Evolutionary conservation across 257 asterid species (phyloP).

Genomic region (Buddleja alternifolia): DNA sequence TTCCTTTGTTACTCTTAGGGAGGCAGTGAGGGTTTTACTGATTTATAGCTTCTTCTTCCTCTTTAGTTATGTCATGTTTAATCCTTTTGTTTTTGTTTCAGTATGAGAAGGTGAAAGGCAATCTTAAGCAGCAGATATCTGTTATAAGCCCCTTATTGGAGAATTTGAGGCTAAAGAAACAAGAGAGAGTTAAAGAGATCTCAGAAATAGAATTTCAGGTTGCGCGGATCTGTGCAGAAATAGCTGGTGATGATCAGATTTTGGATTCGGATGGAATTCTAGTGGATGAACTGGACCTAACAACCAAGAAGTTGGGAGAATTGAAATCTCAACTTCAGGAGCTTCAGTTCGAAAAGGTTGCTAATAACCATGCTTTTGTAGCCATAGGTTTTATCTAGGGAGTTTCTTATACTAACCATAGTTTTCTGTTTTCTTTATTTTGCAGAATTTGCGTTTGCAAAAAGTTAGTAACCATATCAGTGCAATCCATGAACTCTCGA

Average conservation of each 20-base stretch:
- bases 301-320: slow-evolving; percentile 61
- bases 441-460: slow-evolving; percentile 74
- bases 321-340: slow-evolving; percentile 64
- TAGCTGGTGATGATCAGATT: slow-evolving; percentile 59
- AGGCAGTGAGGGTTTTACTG: background rate
- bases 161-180: slow-evolving; percentile 57
- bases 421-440: slow-evolving; percentile 6
- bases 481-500: slow-evolving; percentile 63
- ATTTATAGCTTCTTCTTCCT: slow-evolving; percentile 8
- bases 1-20: background rate
- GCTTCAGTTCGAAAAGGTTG: slow-evolving; percentile 75
- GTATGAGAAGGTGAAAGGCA: slow-evolving; percentile 51
- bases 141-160: slow-evolving; percentile 55
- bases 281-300: slow-evolving; percentile 67
- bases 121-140: slow-evolving; percentile 61
- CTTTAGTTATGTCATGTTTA: slow-evolving; percentile 25
- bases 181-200: slow-evolving; percentile 62
- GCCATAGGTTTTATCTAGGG: background rate
- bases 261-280: slow-evolving; percentile 39
- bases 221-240: slow-evolving; percentile 65
- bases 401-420: slow-evolving; percentile 17
- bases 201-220: slow-evolving; percentile 56
- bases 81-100: slow-evolving; percentile 16
- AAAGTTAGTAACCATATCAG: slow-evolving; percentile 50
- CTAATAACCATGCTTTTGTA: slow-evolving; percentile 10